Conservation (phyloP, 352 stramenopile genomes). For the Phytophthora sp. region DNA sequence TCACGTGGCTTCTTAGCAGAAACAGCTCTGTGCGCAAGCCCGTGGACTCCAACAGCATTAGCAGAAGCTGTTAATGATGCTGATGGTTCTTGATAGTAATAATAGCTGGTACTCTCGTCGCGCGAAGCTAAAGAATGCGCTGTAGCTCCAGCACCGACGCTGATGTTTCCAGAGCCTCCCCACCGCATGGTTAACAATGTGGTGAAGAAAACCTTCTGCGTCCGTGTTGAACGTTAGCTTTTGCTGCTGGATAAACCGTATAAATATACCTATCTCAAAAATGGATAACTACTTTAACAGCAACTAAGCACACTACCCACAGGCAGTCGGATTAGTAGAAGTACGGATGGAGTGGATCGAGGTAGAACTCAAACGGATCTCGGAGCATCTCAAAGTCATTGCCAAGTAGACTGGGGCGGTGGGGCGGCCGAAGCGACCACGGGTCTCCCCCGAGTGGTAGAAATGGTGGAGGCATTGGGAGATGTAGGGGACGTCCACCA, state of each 20-base stretch:
- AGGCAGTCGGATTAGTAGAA: constrained; percentile 20
- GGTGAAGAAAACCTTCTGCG: constrained; percentile 8
- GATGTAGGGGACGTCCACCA: constrained; percentile 15
- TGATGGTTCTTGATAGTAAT: constrained; percentile 36
- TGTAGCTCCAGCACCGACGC: constrained; percentile 20
- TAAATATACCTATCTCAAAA: constrained; percentile 32
- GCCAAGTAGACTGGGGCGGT: constrained; percentile 13
- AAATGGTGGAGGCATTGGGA: constrained; percentile 30
- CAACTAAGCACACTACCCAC: background rate
- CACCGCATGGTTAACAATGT: constrained; percentile 28
- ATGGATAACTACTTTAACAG: constrained; percentile 10
- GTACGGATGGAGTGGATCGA: constrained; percentile 9
- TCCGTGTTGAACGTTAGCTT: constrained; percentile 13
- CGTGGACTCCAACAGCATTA: background rate
- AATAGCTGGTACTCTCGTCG: constrained; percentile 27
- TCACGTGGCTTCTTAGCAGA: constrained; percentile 24
- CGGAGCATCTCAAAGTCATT: constrained; percentile 18
- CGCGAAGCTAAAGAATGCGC: constrained; percentile 23
- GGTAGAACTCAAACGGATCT: constrained; percentile 24
- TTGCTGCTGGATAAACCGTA: constrained; percentile 6
- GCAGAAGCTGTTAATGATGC: constrained; percentile 2
- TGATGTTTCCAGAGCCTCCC: constrained; percentile 21
- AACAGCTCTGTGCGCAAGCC: constrained; percentile 3
- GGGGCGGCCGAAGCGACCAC: constrained; percentile 15
- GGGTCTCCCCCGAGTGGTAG: constrained; percentile 15